phyloP scores from a whole-genome alignment of 768 basidiomycete genomes.

The Lactarius deliciosus region DNA sequence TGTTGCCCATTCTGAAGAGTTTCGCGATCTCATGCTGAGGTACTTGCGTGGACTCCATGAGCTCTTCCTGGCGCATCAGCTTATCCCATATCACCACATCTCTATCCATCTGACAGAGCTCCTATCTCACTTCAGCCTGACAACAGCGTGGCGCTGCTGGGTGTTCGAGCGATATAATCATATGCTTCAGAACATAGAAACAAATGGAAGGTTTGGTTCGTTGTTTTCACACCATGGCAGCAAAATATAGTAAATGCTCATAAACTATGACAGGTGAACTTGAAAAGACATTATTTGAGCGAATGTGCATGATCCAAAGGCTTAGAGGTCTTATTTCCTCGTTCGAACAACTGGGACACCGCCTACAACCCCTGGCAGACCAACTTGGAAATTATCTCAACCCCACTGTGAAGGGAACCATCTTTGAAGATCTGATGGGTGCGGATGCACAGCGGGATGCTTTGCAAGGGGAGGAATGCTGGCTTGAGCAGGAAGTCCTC shows the following conservation, averaged over 20 bases:
- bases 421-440: too few species aligned
- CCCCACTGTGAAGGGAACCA: too few species aligned
- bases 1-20: not conserved
- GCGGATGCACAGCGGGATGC: too few species aligned
- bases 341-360: not conserved
- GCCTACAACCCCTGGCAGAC: not conserved
- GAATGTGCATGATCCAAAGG: conserved; percentile 33
- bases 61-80: conserved; percentile 32
- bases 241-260: not conserved
- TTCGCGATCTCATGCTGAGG: conserved; percentile 29
- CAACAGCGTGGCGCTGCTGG: conserved; percentile 40
- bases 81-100: conserved; percentile 40
- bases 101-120: conserved; percentile 39
- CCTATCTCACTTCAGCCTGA: conserved; percentile 39
- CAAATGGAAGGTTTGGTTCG: conserved; percentile 39
- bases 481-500: too few species aligned
- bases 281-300: conserved; percentile 34
- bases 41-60: conserved; percentile 37
- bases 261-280: conserved; percentile 33
- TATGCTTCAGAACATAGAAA: conserved; percentile 35
- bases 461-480: too few species aligned
- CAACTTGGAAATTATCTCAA: too few species aligned
- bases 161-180: conserved; percentile 40
- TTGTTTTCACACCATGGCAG: not conserved
- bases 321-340: conserved; percentile 11